phyloP scores from a whole-genome alignment of 2,329 filamentous ascomycete genomes.

The Fusarium mangiferae region DNA sequence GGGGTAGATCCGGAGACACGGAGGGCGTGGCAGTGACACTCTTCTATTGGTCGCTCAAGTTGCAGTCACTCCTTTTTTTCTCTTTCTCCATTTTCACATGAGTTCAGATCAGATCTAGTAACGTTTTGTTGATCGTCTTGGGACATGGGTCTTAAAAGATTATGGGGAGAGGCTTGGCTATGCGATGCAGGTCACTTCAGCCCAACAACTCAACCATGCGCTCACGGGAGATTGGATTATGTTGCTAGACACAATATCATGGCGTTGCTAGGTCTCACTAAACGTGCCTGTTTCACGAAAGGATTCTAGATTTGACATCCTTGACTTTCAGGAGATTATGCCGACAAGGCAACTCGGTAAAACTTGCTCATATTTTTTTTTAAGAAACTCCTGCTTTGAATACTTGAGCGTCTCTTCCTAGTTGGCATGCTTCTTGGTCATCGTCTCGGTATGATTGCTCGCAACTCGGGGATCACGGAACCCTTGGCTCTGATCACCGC shows the following conservation, averaged over 20 bases:
- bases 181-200: constrained; percentile 5
- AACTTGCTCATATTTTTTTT: background rate
- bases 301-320: background rate
- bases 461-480: constrained; percentile 25
- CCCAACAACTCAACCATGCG: constrained; percentile 22
- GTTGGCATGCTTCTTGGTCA: constrained; percentile 12
- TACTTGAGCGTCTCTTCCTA: background rate
- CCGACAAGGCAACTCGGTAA: background rate
- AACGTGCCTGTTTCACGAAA: background rate
- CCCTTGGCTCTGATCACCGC: constrained; percentile 14
- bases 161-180: background rate
- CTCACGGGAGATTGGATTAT: constrained; percentile 27
- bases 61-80: background rate
- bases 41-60: background rate
- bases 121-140: background rate
- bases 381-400: constrained; percentile 19
- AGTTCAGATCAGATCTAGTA: background rate
- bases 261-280: background rate
- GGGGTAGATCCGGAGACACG: constrained; percentile 38
- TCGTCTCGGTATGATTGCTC: constrained; percentile 28
- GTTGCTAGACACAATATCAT: background rate
- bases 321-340: background rate
- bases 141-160: background rate
- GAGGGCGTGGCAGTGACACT: constrained; percentile 6
- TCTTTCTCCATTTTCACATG: background rate